These are phyloP conservation scores for Salix suchowensis DNA, from an alignment of 345 rosid species.

Conservation along the genomic window DNA sequence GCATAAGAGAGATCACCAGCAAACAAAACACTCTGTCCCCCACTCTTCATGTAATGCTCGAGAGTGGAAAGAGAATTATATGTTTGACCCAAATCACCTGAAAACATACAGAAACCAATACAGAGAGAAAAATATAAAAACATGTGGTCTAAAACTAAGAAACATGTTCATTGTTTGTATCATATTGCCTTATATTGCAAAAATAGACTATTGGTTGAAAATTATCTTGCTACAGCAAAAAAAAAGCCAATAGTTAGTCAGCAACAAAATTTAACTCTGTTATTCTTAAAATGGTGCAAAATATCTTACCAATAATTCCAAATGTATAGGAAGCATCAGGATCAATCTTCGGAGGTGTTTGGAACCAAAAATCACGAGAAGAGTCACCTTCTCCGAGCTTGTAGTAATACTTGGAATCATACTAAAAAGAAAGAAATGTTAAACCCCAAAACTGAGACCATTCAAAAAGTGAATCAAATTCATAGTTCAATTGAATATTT, in stretches of 20 bases:
- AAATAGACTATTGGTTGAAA: not conserved
- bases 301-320: slow-evolving; percentile 36
- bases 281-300: not conserved
- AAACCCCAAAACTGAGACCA: not conserved
- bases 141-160: not conserved
- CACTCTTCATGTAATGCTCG: slow-evolving; percentile 36
- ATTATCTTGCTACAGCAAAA: not conserved
- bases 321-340: slow-evolving; percentile 42
- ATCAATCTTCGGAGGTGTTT: slow-evolving; percentile 38
- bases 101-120: slow-evolving; percentile 3
- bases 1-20: slow-evolving; percentile 53
- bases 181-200: too few relatives aligned
- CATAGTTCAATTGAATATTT: not conserved
- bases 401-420: slow-evolving; percentile 41
- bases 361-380: slow-evolving; percentile 39
- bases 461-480: not conserved
- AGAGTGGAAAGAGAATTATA: slow-evolving; percentile 40
- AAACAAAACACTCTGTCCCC: slow-evolving; percentile 32
- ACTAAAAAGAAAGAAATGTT: slow-evolving; percentile 15
- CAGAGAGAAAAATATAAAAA: not conserved
- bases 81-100: slow-evolving; percentile 49
- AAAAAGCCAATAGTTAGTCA: not conserved
- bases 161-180: not conserved
- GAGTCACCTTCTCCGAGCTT: slow-evolving; percentile 28
- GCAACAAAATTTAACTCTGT: not conserved